These are phyloP conservation scores for Fusarium guadeloupense DNA, from an alignment of 2,329 filamentous ascomycete species.

Conservation along the genomic window DNA sequence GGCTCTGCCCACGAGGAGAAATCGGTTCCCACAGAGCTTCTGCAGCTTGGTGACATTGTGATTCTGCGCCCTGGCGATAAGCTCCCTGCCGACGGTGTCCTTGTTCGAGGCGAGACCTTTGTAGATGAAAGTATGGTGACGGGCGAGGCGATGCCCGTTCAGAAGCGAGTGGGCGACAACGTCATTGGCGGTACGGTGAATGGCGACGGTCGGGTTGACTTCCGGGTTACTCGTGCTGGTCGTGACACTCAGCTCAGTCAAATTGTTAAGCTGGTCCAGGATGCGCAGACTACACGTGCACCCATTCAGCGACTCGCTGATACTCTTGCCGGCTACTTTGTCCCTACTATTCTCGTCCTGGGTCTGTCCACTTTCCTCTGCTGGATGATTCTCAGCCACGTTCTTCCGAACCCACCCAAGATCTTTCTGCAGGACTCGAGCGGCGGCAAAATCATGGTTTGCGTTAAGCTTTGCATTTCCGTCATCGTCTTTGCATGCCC, in stretches of 20 bases:
- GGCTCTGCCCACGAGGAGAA: constrained; percentile 80
- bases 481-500: constrained; percentile 99
- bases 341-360: constrained; percentile 86
- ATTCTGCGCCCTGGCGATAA: constrained; percentile 95
- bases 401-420: constrained; percentile 82
- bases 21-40: constrained; percentile 89
- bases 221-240: constrained; percentile 90
- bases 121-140: constrained; percentile 99
- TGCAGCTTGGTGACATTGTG: constrained; percentile 93
- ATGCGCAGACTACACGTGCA: constrained; percentile 92
- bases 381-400: constrained; percentile 96
- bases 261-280: constrained; percentile 97
- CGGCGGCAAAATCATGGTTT: constrained; percentile 95
- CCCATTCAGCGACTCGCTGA: constrained; percentile 96
- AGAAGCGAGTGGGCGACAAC: constrained; percentile 81
- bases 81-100: constrained; percentile 88
- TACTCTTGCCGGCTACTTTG: constrained; percentile 90
- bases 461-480: constrained; percentile 95
- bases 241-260: constrained; percentile 97
- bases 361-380: constrained; percentile 85
- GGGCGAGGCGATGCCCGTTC: constrained; percentile 93
- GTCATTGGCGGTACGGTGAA: constrained; percentile 97
- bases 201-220: constrained; percentile 88
- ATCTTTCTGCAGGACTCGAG: constrained; percentile 84
- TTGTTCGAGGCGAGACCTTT: constrained; percentile 90